Percentiles rank a stretch among this genome's conserved stretches.
Conservation (phyloP, 495 filamentous ascomycete species). For the Lasiosphaeria ovina region DNA sequence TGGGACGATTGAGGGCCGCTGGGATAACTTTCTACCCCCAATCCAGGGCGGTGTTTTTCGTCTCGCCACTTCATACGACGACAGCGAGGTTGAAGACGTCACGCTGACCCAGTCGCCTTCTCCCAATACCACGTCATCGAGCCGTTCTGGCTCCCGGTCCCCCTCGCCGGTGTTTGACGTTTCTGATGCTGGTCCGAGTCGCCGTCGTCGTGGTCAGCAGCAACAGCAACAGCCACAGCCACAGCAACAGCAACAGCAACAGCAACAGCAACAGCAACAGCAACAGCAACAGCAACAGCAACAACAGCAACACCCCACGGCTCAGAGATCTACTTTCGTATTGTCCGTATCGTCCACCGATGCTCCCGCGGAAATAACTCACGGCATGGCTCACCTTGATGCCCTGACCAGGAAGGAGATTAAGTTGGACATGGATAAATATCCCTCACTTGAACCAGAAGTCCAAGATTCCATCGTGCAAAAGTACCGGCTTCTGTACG, state of each 20-base stretch:
- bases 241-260: slow-evolving; percentile 14
- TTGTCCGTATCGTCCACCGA: slow-evolving; percentile 43
- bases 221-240: not conserved
- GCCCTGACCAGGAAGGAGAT: slow-evolving; percentile 72
- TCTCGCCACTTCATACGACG: slow-evolving; percentile 22
- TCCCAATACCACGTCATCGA: slow-evolving; percentile 23
- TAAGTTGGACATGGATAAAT: slow-evolving; percentile 72
- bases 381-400: slow-evolving; percentile 64
- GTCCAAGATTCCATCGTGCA: slow-evolving; percentile 77
- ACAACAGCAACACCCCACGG: slow-evolving; percentile 14
- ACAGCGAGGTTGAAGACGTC: slow-evolving; percentile 38
- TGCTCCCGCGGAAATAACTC: slow-evolving; percentile 43
- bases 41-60: slow-evolving; percentile 90
- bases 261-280: slow-evolving; percentile 13
- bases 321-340: slow-evolving; percentile 34
- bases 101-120: not conserved
- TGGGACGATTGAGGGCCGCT: slow-evolving; percentile 75
- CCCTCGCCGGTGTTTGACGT: slow-evolving; percentile 68
- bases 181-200: slow-evolving; percentile 16
- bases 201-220: no score
- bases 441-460: slow-evolving; percentile 70
- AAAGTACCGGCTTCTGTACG: slow-evolving; percentile 74
- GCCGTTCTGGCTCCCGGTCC: slow-evolving; percentile 53
- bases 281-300: slow-evolving; percentile 10
- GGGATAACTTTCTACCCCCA: slow-evolving; percentile 87